phyloP scores from a whole-genome alignment of 2,329 filamentous ascomycete genomes.

The Parafenestella ontariensis region DNA sequence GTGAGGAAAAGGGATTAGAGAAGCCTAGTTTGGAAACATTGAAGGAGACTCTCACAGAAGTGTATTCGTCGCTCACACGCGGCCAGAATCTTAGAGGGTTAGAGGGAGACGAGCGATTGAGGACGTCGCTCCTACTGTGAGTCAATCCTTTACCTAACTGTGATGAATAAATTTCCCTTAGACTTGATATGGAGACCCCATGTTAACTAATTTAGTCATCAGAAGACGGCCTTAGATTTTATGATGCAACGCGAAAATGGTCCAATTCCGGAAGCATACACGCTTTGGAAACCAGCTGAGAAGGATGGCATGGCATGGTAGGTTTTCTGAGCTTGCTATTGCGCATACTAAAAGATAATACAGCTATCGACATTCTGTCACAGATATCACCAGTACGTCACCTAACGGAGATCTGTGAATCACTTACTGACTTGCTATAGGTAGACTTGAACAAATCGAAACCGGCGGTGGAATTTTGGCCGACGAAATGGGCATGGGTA shows the following conservation, averaged over 20 bases:
- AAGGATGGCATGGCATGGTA: slow-evolving; percentile 31
- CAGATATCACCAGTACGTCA: slow-evolving; percentile 35
- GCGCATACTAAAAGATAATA: neutral
- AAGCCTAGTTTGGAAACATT: slow-evolving; percentile 13
- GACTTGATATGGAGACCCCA: neutral
- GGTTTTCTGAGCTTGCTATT: neutral
- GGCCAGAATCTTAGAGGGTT: slow-evolving; percentile 20
- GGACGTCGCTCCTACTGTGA: slow-evolving; percentile 23
- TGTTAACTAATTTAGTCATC: neutral
- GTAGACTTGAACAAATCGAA: slow-evolving; percentile 25
- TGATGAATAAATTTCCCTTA: too few relatives aligned
- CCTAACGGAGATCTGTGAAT: neutral
- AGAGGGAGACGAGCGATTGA: slow-evolving; percentile 31
- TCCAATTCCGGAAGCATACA: slow-evolving; percentile 35
- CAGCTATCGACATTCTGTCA: slow-evolving; percentile 52
- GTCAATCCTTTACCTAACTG: slow-evolving; percentile 1
- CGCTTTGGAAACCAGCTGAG: slow-evolving; percentile 32
- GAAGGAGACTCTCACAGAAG: slow-evolving; percentile 20
- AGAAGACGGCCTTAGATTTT: neutral
- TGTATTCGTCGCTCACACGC: slow-evolving; percentile 33
- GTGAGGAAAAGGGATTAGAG: slow-evolving; percentile 2
- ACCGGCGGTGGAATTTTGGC: slow-evolving; percentile 54
- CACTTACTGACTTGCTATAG: neutral
- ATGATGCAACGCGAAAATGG: slow-evolving; percentile 19
- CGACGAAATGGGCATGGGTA: slow-evolving; percentile 36